These are phyloP conservation scores for Fusarium nisikadoi DNA, from an alignment of 2,329 filamentous ascomycete species.

Conservation along the genomic window DNA sequence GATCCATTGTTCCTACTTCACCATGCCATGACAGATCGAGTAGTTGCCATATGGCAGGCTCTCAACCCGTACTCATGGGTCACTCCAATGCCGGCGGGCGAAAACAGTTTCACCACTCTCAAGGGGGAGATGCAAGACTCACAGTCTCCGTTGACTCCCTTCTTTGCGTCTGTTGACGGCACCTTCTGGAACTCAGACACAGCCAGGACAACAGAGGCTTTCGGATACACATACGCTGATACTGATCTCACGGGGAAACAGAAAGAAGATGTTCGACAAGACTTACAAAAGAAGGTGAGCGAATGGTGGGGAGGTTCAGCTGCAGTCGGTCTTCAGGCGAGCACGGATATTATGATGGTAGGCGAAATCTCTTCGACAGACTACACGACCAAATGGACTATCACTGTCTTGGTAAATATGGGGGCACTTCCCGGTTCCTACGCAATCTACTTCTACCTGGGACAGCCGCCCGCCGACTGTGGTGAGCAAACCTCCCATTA, in stretches of 20 bases:
- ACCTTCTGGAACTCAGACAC: constrained; percentile 75
- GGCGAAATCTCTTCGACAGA: constrained; percentile 41
- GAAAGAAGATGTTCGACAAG: constrained; percentile 45
- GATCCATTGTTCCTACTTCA: constrained; percentile 85
- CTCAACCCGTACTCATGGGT: constrained; percentile 77
- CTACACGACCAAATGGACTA: constrained; percentile 72
- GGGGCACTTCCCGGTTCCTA: background rate
- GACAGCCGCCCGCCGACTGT: background rate
- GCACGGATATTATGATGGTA: background rate
- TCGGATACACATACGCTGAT: constrained; percentile 82
- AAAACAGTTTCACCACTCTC: constrained; percentile 69
- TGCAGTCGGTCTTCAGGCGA: constrained; percentile 37
- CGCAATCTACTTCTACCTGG: background rate
- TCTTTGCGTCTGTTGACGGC: constrained; percentile 67
- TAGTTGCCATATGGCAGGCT: constrained; percentile 81
- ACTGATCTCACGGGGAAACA: constrained; percentile 48
- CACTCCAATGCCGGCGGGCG: constrained; percentile 62
- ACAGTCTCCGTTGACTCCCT: constrained; percentile 72
- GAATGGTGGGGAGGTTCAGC: constrained; percentile 52
- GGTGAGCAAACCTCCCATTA: background rate
- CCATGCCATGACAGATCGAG: constrained; percentile 78
- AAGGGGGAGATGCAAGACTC: constrained; percentile 64
- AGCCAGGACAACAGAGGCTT: constrained; percentile 66
- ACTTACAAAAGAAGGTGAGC: constrained; percentile 63
- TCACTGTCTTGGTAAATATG: constrained; percentile 44